Percentiles rank a stretch among this genome's conserved stretches.
Evolutionary conservation across 2,329 filamentous ascomycete species (phyloP).

Genomic region (Hymenoscyphus infarciens): DNA sequence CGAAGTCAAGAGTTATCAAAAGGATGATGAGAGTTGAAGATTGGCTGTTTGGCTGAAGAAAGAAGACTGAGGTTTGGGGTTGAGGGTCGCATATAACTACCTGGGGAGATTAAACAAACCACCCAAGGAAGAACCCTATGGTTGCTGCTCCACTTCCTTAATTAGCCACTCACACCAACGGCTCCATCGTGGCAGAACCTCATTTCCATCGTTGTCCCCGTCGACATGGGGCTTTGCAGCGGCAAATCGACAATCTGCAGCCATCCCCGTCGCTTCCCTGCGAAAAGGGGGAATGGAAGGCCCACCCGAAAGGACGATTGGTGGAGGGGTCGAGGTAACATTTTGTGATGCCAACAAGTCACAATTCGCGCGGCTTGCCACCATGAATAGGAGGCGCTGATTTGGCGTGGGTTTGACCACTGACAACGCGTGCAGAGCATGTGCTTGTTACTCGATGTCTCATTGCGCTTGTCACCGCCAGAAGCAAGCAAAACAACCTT

Average conservation of each 20-base stretch:
- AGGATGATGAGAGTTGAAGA: conserved; percentile 24
- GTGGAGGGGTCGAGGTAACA: background rate
- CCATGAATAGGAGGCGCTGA: background rate
- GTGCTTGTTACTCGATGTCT: background rate
- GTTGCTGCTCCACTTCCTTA: conserved; percentile 6
- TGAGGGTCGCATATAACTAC: conserved; percentile 22
- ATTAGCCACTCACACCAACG: conserved; percentile 10
- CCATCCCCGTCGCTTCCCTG: conserved; percentile 4
- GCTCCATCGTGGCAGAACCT: conserved; percentile 5
- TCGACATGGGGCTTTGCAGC: conserved; percentile 2
- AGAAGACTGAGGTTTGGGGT: conserved; percentile 14
- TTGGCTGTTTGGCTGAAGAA: conserved; percentile 27
- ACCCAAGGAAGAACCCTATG: conserved; percentile 8
- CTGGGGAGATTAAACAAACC: conserved; percentile 22
- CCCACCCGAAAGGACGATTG: background rate
- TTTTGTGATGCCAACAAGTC: background rate
- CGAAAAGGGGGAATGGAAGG: conserved; percentile 2
- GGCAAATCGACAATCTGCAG: conserved; percentile 11
- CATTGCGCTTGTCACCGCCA: background rate
- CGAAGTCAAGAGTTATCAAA: conserved; percentile 30
- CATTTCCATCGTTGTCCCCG: conserved; percentile 3
- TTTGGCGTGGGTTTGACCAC: background rate
- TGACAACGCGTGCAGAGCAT: background rate
- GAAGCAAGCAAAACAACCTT: background rate
- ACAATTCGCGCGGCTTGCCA: background rate